phyloP scores from a whole-genome alignment of 2,329 filamentous ascomycete species.

The Sporothrix pseudoabietina region DNA sequence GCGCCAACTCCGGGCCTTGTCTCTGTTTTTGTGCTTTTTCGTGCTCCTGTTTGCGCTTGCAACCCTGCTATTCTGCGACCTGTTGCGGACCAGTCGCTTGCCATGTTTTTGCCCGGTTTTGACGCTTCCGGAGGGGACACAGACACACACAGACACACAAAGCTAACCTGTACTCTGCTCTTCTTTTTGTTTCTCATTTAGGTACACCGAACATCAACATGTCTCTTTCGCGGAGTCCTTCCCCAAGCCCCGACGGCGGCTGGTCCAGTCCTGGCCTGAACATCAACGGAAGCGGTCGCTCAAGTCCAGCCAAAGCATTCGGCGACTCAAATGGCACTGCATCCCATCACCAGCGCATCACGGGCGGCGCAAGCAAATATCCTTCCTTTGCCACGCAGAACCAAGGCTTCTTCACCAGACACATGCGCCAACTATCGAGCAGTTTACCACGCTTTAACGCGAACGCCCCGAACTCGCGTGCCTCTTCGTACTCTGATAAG shows the following conservation, averaged over 20 bases:
- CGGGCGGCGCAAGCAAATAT: constrained; percentile 71
- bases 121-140: constrained; percentile 10
- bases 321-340: constrained; percentile 64
- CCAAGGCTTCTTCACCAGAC: constrained; percentile 82
- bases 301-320: constrained; percentile 65
- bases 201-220: constrained; percentile 64
- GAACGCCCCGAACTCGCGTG: constrained; percentile 30
- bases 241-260: constrained; percentile 78
- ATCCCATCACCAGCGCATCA: constrained; percentile 67
- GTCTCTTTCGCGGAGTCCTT: constrained; percentile 86
- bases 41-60: constrained; percentile 10
- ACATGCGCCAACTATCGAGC: constrained; percentile 78
- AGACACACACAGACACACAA: not conserved
- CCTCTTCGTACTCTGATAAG: constrained; percentile 67
- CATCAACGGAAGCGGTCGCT: constrained; percentile 29
- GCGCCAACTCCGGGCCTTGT: not conserved
- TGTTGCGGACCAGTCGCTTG: not conserved
- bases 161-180: not conserved
- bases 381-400: constrained; percentile 79
- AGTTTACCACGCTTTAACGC: constrained; percentile 73
- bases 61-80: not conserved
- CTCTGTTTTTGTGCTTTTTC: constrained; percentile 17
- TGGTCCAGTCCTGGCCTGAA: constrained; percentile 64
- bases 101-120: constrained; percentile 5
- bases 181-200: constrained; percentile 38